These are phyloP conservation scores for Malassezia arunalokei DNA, from an alignment of 1,284 basidiomycete genomes.

Conservation along the genomic window DNA sequence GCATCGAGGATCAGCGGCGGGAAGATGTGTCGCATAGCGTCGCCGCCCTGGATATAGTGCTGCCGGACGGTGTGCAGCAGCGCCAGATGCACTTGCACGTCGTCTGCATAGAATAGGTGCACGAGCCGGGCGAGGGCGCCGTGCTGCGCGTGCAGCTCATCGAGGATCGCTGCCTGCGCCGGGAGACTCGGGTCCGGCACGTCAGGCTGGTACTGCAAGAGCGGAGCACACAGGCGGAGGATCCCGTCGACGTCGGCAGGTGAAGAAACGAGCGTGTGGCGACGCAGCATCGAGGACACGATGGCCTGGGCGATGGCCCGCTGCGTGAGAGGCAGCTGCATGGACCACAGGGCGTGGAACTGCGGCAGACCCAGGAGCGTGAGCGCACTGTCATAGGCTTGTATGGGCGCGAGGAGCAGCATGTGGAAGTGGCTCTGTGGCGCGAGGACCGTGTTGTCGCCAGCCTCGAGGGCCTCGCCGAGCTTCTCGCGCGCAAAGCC, in stretches of 20 bases:
- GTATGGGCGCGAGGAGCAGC: constrained; percentile 38
- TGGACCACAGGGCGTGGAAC: constrained; percentile 30
- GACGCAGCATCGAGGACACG: constrained; percentile 36
- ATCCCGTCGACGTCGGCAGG: constrained; percentile 44
- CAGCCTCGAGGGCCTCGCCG: constrained; percentile 13
- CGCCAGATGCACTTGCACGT: constrained; percentile 39
- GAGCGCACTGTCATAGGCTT: constrained; percentile 35
- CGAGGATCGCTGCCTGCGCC: constrained; percentile 14
- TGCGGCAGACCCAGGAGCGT: constrained; percentile 40
- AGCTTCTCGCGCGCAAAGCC: constrained; percentile 35
- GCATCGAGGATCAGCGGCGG: constrained; percentile 38
- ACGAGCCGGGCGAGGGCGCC: constrained; percentile 41
- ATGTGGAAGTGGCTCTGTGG: constrained; percentile 33
- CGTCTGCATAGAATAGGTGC: constrained; percentile 39
- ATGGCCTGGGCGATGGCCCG: constrained; percentile 42
- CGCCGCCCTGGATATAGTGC: constrained; percentile 39
- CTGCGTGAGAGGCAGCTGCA: constrained; percentile 35
- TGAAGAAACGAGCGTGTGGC: constrained; percentile 38
- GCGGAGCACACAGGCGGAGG: constrained; percentile 34
- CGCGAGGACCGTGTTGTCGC: constrained; percentile 26
- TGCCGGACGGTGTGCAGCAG: constrained; percentile 37
- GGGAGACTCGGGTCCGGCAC: not conserved
- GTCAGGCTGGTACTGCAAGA: constrained; percentile 37
- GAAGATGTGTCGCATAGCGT: constrained; percentile 38
- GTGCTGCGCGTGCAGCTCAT: constrained; percentile 43